Evolutionary conservation across 2,329 filamentous ascomycete species (phyloP), one percentile per base, ranked within the genome.

Genomic region (Fusarium sp.): DNA sequence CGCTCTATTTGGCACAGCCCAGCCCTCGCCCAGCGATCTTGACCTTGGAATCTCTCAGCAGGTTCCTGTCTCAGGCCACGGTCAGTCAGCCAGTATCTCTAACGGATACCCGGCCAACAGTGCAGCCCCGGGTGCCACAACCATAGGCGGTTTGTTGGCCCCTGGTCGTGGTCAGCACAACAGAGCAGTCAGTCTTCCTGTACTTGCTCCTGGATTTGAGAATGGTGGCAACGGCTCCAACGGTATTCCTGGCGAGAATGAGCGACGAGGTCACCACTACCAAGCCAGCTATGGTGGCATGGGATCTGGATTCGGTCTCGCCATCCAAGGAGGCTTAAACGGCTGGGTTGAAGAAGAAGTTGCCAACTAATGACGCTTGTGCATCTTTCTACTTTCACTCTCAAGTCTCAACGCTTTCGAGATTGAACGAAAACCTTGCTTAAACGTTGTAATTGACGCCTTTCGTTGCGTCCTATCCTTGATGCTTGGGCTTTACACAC

Each of bases 121-220:
- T 41, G 75, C 79, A n/a, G 74, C 77, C 4, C 81, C 83, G 21
- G 85, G 83, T 32, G 80, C 89, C 3, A 88, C 88, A 2, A 91
- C 88, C 2, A 89, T 93, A 58, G 89, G 90, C 38, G 90, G 91
- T 8, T 84, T 96, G 33, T 83, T 95, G 46, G 89, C 91, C 3
- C 91, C 91, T 3, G 86, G 86, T 13, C 82, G 86, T 31, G 79
- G 82, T 29, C 84, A 85, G 61, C 86, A 89, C 75, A 94, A 87
- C 71, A 89, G 95, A 33, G 93, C 95, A 31, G 92, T 97, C 57
- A 97, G 93, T 73, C 80, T 99, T 71, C 95, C 95, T 2, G 86
- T 84, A 6, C 82, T 90, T 49, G 86, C 85, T 1, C 85, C 86
- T 15, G 84, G 84, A 14, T 85, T 87, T 50, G 84, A 88, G 74